phyloP scores from a whole-genome alignment of 2,329 filamentous ascomycete genomes.

The Cladosporium sp. region DNA sequence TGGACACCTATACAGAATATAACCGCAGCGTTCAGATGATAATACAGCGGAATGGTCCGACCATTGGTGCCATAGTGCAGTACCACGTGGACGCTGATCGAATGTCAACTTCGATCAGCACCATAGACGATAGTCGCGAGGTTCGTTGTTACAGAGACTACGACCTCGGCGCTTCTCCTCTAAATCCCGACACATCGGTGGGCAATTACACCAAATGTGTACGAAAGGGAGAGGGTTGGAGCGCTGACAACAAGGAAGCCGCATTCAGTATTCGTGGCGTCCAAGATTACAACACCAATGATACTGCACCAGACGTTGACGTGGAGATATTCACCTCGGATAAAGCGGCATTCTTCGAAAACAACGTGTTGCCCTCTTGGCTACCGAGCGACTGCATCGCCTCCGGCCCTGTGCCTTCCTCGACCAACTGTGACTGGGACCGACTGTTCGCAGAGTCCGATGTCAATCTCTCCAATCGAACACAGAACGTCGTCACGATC shows the following conservation, averaged over 20 bases:
- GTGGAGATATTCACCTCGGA: slow-evolving; percentile 27
- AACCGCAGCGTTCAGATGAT: slow-evolving; percentile 22
- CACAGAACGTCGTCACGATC: slow-evolving; percentile 22
- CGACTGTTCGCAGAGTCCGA: slow-evolving; percentile 18
- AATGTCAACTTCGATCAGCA: slow-evolving; percentile 13
- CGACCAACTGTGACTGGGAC: slow-evolving; percentile 23
- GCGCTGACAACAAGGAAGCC: slow-evolving; percentile 22
- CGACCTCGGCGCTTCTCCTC: background rate
- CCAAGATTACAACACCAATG: slow-evolving; percentile 12
- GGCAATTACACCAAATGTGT: slow-evolving; percentile 30
- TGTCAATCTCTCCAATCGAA: slow-evolving; percentile 12
- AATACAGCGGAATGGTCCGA: slow-evolving; percentile 23
- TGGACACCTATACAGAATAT: slow-evolving; percentile 16
- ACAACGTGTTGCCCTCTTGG: slow-evolving; percentile 20
- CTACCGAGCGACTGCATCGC: slow-evolving; percentile 22
- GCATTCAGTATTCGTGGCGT: slow-evolving; percentile 24
- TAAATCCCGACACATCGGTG: background rate
- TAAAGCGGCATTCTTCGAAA: slow-evolving; percentile 26
- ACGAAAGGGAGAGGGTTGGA: slow-evolving; percentile 28
- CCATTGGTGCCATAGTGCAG: slow-evolving; percentile 22
- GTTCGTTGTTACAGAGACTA: slow-evolving; percentile 24
- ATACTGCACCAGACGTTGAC: slow-evolving; percentile 11
- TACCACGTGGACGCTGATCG: background rate
- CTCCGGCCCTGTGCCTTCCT: background rate
- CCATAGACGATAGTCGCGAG: slow-evolving; percentile 10